A percentile compares a stretch with the other conserved stretches of the same genome.
Evolutionary conservation across 495 filamentous ascomycete species (phyloP).

Genomic region (Beverwykella pulmonaria): DNA sequence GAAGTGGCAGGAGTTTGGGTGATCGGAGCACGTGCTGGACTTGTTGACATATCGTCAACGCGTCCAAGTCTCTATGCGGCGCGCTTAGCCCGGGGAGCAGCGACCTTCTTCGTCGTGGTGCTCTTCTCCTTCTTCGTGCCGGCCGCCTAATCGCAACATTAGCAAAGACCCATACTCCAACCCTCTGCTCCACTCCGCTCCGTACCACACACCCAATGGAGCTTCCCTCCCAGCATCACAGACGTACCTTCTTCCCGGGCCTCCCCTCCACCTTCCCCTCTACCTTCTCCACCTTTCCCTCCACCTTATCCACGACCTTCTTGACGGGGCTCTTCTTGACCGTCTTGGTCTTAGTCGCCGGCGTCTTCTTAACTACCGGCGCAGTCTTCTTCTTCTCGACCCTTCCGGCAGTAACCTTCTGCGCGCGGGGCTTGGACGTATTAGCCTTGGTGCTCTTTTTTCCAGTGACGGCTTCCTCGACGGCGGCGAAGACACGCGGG

Average conservation of each 20-base stretch:
- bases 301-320: conserved; percentile 42
- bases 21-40: background rate
- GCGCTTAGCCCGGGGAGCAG: conserved; percentile 28
- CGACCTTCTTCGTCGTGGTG: conserved; percentile 31
- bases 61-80: background rate
- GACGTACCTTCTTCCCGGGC: conserved; percentile 39
- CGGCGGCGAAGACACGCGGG: conserved; percentile 32
- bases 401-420: conserved; percentile 31
- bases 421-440: conserved; percentile 43
- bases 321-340: conserved; percentile 24
- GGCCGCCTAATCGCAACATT: conserved; percentile 25
- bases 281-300: conserved; percentile 42
- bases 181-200: no score
- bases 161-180: background rate
- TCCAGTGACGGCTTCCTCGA: conserved; percentile 22
- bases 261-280: conserved; percentile 30
- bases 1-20: background rate
- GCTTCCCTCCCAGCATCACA: no score
- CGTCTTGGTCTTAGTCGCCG: conserved; percentile 8
- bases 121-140: conserved; percentile 33
- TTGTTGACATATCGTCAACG: background rate
- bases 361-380: conserved; percentile 16
- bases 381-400: conserved; percentile 32
- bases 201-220: no score
- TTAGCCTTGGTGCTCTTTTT: conserved; percentile 40